Evolutionary conservation across 2,329 filamentous ascomycete species (phyloP), one percentile per base, ranked within the genome.

Genomic region (Dendrostoma leiphaemia): DNA sequence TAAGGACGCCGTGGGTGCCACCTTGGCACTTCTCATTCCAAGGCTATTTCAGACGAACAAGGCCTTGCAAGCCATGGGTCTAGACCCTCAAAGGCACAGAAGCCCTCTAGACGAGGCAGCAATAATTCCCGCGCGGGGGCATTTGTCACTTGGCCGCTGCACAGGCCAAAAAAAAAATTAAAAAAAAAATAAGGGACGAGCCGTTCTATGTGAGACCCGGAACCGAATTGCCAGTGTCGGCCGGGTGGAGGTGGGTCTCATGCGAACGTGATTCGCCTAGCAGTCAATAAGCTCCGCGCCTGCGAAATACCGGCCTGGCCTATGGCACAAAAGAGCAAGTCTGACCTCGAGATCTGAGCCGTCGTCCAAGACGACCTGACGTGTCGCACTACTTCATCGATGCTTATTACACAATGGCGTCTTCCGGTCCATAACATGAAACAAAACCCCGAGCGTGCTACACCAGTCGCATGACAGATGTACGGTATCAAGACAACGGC

Each of bases 161-260:
- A 41, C 26, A 23, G 13, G 29, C 45, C 45, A 35, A n/a, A n/a
- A n/a, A n/a, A n/a, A n/a, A n/a, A n/a, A n/a, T n/a, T n/a, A n/a
- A n/a, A n/a, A n/a, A n/a, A n/a, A n/a, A n/a, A 34, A 35, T 34
- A 47, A 47, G 45, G 45, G 45, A 48, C 45, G 46, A 48, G 32
- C 32, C 46, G 46, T 32, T 37, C 8, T 29, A 12, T 28, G 38
- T 26, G 38, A n/a, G 12, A 26, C 26, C 26, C 38, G 38, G 38
- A 41, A 41, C 38, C 38, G 38, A 41, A 38, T 7, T 6, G 37
- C 21, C 45, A 48, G 29, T 31, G 9, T 48, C 8, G 46, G 34
- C 28, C n/a, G 19, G 26, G 46, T 26, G 35, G 26, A 17, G 46
- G 29, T 23, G 24, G 32, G 34, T 19, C 34, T 28, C 43, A 34